Evolutionary conservation across 208 protist genomes (phyloP).

Genomic region (Entamoeba dispar): DNA sequence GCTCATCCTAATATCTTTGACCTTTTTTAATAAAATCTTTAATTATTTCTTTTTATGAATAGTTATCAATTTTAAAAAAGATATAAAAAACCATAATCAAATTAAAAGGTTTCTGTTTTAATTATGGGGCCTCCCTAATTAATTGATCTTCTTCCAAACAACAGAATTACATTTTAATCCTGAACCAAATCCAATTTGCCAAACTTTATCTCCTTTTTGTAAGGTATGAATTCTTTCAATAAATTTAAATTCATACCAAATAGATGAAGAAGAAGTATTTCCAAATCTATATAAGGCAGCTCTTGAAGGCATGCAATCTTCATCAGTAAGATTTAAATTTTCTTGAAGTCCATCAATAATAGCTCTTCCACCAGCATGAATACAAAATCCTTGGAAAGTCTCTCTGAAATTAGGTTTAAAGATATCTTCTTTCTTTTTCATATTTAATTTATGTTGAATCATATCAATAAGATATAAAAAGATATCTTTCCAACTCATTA

Average conservation of each 20-base stretch:
- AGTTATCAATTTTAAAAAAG: too few relatives aligned
- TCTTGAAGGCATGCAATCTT: background rate
- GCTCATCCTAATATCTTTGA: too few relatives aligned
- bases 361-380: background rate
- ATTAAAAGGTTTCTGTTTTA: too few relatives aligned
- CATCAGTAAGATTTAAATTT: background rate
- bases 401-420: background rate
- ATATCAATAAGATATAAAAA: background rate
- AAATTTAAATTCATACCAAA: background rate
- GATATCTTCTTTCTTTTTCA: background rate
- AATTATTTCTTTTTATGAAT: too few relatives aligned
- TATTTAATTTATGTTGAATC: background rate
- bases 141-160: background rate
- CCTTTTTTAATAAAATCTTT: too few relatives aligned
- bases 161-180: background rate
- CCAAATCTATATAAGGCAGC: background rate
- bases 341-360: background rate
- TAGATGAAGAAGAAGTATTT: background rate
- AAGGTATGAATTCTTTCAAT: background rate
- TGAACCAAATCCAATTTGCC: background rate
- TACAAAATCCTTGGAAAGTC: background rate
- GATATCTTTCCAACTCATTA: background rate
- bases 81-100: too few relatives aligned
- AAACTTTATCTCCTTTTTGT: background rate
- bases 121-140: background rate